Evolutionary conservation across 768 basidiomycete genomes (phyloP).

Genomic region (Dacryopinax spathularia): DNA sequence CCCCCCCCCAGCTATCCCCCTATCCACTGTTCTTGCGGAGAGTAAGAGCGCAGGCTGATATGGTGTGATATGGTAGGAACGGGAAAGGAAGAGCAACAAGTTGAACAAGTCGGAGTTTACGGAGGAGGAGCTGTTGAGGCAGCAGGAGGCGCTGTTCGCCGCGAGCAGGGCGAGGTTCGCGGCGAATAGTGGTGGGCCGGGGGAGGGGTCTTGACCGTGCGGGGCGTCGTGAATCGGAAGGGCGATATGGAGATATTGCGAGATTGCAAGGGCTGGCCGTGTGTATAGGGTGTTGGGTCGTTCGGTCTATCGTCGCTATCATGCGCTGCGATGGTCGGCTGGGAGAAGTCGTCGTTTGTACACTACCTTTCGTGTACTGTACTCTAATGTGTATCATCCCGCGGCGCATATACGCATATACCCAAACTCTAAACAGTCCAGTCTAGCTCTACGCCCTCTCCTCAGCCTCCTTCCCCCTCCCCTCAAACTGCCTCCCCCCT

Average conservation of each 20-base stretch:
- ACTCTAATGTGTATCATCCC: conserved; percentile 36
- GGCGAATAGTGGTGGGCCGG: conserved; percentile 10
- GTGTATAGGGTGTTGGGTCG: too few species aligned
- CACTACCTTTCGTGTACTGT: neutral
- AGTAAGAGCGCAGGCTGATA: too few species aligned
- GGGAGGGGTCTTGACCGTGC: neutral
- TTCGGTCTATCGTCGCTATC: too few species aligned
- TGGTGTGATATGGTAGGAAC: conserved; percentile 46
- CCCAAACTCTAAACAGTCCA: too few species aligned
- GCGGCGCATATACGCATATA: too few species aligned
- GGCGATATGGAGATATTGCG: neutral
- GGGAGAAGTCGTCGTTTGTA: too few species aligned
- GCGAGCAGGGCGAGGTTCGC: conserved; percentile 45
- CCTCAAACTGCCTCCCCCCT: neutral
- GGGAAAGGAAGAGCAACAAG: conserved; percentile 85
- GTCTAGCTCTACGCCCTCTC: too few species aligned
- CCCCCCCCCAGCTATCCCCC: too few species aligned
- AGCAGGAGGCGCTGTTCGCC: conserved; percentile 89
- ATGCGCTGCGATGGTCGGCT: too few species aligned
- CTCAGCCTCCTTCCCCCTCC: neutral
- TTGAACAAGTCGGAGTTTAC: conserved; percentile 78
- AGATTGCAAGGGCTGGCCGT: neutral
- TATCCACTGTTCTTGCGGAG: too few species aligned
- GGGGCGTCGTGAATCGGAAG: neutral
- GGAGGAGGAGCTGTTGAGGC: conserved; percentile 72